phyloP scores from a whole-genome alignment of 768 basidiomycete genomes.

The Russula griseocarnosa region DNA sequence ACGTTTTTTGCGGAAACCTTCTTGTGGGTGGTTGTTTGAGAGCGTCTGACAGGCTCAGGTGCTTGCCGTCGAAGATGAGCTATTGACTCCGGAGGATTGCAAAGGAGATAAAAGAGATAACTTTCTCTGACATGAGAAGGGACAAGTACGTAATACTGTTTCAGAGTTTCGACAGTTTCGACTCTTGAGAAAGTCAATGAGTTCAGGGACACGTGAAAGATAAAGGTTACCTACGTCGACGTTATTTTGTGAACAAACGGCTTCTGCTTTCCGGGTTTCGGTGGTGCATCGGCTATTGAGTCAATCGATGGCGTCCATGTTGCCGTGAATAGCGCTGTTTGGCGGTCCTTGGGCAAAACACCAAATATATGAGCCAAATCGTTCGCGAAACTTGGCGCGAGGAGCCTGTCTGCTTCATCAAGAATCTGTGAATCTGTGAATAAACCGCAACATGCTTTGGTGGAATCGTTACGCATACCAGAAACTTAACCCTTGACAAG shows the following conservation, averaged over 20 bases:
- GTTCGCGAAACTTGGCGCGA: slow-evolving; percentile 84
- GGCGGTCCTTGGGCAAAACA: slow-evolving; percentile 76
- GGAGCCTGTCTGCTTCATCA: slow-evolving; percentile 92
- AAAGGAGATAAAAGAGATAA: slow-evolving; percentile 86
- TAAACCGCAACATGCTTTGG: neutral
- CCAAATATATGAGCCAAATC: slow-evolving; percentile 78
- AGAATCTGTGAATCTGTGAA: slow-evolving; percentile 55
- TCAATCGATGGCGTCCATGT: slow-evolving; percentile 88
- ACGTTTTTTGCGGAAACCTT: slow-evolving; percentile 31
- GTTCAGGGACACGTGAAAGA: slow-evolving; percentile 1
- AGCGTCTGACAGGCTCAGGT: slow-evolving; percentile 35
- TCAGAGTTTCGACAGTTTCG: slow-evolving; percentile 84
- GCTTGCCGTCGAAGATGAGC: slow-evolving; percentile 55
- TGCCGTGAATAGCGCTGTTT: slow-evolving; percentile 96
- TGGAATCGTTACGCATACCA: slow-evolving; percentile 48
- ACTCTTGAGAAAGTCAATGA: slow-evolving; percentile 45
- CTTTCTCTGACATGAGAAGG: slow-evolving; percentile 92
- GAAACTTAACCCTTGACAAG: slow-evolving; percentile 75
- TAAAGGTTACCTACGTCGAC: slow-evolving; percentile 51
- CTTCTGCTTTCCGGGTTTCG: slow-evolving; percentile 75
- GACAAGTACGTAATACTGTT: slow-evolving; percentile 86
- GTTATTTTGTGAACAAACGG: slow-evolving; percentile 83
- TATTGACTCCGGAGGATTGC: slow-evolving; percentile 81
- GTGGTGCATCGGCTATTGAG: slow-evolving; percentile 62
- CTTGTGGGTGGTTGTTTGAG: slow-evolving; percentile 30